Evolutionary conservation across 148 eudicot species (phyloP).

Genomic region (Diospyros lotus): DNA sequence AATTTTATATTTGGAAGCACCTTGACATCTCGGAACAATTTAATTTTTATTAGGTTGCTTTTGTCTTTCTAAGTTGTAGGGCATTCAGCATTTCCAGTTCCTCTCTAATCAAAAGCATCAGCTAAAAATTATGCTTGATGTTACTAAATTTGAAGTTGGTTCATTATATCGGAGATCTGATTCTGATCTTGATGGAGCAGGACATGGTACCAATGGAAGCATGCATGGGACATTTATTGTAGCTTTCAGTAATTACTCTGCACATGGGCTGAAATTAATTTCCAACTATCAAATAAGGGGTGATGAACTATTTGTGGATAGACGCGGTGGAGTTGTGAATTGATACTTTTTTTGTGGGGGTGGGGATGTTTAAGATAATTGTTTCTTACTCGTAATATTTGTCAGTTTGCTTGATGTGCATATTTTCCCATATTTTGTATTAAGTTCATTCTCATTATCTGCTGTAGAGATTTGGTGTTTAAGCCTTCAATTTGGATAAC

Average conservation of each 20-base stretch:
- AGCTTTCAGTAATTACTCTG: not conserved
- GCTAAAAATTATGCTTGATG: not conserved
- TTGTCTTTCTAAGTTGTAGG: not conserved
- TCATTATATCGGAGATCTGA: not conserved
- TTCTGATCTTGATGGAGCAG: not conserved
- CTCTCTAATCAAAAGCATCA: not conserved
- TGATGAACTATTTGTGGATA: not conserved
- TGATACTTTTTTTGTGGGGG: not conserved
- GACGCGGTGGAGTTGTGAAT: too few species aligned
- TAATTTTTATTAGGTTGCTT: not conserved
- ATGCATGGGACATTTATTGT: not conserved
- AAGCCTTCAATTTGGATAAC: not conserved
- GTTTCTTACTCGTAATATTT: not conserved
- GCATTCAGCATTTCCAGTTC: not conserved
- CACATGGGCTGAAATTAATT: not conserved
- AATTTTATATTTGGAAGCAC: not conserved
- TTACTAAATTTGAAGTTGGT: not conserved
- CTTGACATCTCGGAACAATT: not conserved
- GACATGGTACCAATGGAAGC: not conserved
- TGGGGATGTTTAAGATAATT: not conserved
- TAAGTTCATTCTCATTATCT: not conserved
- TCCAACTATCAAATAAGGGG: not conserved
- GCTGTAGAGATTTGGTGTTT: not conserved
- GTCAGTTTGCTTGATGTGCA: not conserved
- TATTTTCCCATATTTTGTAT: not conserved